These are phyloP conservation scores for Drosera capensis DNA, from an alignment of 148 eudicot genomes.

Conservation along the genomic window DNA sequence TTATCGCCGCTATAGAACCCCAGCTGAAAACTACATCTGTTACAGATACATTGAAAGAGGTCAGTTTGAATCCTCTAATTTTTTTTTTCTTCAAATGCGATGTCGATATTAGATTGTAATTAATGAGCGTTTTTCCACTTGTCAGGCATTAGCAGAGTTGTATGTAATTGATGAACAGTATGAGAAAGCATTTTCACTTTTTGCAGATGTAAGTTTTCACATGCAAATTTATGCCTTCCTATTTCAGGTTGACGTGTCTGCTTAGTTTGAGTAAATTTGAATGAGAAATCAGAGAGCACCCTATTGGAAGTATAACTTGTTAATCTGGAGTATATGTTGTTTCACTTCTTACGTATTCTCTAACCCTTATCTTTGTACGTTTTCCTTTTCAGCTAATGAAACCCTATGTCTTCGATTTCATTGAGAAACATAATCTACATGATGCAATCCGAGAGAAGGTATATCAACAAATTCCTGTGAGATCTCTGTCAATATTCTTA, in stretches of 20 bases:
- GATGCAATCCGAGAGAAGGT: slow-evolving; percentile 85
- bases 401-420: slow-evolving; percentile 83
- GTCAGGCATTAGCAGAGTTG: slow-evolving; percentile 84
- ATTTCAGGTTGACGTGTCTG: too few species aligned
- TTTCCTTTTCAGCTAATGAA: slow-evolving; percentile 60
- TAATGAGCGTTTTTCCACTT: slow-evolving; percentile 1
- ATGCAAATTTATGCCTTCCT: too few species aligned
- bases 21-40: slow-evolving; percentile 67
- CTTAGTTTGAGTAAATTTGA: too few species aligned
- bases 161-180: slow-evolving; percentile 76
- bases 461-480: slow-evolving; percentile 2
- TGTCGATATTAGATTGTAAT: background rate
- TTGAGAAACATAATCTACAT: slow-evolving; percentile 80
- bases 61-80: slow-evolving; percentile 13
- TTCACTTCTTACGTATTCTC: background rate
- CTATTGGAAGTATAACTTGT: too few species aligned
- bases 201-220: slow-evolving; percentile 74
- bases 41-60: slow-evolving; percentile 85
- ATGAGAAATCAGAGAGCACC: too few species aligned
- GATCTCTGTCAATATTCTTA: background rate
- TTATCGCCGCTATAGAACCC: slow-evolving; percentile 81
- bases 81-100: background rate
- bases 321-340: too few species aligned
- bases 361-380: background rate
- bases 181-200: slow-evolving; percentile 78